Percentiles rank a stretch among this genome's conserved stretches.
These are phyloP conservation scores for Tripterygium wilfordii DNA, from an alignment of 177 flowering plant genomes.

Conservation along the genomic window DNA sequence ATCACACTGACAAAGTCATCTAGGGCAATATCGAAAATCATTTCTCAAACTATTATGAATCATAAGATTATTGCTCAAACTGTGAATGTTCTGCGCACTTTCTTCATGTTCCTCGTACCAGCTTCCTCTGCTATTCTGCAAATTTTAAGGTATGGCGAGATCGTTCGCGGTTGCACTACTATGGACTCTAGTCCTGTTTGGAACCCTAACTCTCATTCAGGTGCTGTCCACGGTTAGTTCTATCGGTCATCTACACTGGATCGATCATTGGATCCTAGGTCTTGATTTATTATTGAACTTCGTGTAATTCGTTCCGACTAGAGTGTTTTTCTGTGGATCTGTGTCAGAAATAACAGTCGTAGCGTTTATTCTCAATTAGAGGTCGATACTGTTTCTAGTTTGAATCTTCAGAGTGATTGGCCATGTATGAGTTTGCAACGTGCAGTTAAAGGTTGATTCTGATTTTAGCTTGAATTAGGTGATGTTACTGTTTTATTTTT, in stretches of 20 bases:
- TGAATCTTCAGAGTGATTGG: too few species aligned
- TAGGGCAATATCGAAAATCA: background rate
- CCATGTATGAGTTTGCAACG: too few species aligned
- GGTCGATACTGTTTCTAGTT: too few species aligned
- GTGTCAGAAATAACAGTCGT: too few species aligned
- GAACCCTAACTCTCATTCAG: conserved; percentile 46
- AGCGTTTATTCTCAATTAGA: too few species aligned
- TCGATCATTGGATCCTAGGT: background rate
- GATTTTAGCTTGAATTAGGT: too few species aligned
- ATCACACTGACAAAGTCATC: too few species aligned
- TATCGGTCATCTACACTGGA: background rate
- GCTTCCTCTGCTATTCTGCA: conserved; percentile 70
- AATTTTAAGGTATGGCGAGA: conserved; percentile 19
- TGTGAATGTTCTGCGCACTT: conserved; percentile 65
- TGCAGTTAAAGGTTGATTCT: too few species aligned
- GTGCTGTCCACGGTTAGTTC: conserved; percentile 9
- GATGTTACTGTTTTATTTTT: too few species aligned
- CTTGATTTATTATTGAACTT: background rate
- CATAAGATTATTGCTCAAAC: conserved; percentile 32
- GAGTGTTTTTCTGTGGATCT: too few species aligned
- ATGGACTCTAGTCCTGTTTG: conserved; percentile 30
- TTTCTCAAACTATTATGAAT: background rate
- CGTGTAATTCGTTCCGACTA: too few species aligned
- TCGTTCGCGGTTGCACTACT: conserved; percentile 18
- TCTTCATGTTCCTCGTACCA: conserved; percentile 58